Percentiles rank a stretch among this genome's conserved stretches.
phyloP scores from a whole-genome alignment of 768 basidiomycete species.

The Russula lepida region DNA sequence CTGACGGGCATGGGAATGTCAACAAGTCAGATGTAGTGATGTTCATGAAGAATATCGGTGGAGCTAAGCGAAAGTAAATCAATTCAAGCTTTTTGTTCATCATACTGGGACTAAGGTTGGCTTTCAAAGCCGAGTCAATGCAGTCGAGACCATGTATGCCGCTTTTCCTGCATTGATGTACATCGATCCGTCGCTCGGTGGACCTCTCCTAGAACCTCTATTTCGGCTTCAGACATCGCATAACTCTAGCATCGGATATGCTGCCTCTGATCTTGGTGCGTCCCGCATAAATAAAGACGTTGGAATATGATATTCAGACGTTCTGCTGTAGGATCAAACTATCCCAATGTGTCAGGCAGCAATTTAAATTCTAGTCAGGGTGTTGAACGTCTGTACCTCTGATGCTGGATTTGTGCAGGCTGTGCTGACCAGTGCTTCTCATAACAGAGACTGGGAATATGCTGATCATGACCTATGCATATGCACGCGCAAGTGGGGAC shows the following conservation, averaged over 20 bases:
- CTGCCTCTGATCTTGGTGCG: constrained; percentile 22
- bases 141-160: constrained; percentile 49
- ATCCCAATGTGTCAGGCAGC: constrained; percentile 8
- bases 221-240: constrained; percentile 18
- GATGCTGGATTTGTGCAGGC: neutral
- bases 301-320: neutral
- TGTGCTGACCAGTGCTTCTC: neutral
- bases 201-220: constrained; percentile 21
- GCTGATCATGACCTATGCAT: constrained; percentile 29
- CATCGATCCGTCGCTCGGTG: constrained; percentile 42
- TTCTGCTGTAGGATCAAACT: neutral
- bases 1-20: constrained; percentile 38
- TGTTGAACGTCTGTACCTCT: constrained; percentile 10
- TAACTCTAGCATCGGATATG: constrained; percentile 16
- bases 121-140: constrained; percentile 28
- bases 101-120: neutral
- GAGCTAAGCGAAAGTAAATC: constrained; percentile 31
- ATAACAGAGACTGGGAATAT: constrained; percentile 30
- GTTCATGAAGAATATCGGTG: constrained; percentile 36
- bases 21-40: constrained; percentile 46
- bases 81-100: neutral
- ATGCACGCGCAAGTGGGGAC: constrained; percentile 26
- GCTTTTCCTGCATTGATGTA: constrained; percentile 47
- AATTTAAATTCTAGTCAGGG: neutral
- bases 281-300: neutral